Base-by-base conservation (phyloP, 768 basidiomycete species). In the Hydnomerulius pinastri region DNA sequence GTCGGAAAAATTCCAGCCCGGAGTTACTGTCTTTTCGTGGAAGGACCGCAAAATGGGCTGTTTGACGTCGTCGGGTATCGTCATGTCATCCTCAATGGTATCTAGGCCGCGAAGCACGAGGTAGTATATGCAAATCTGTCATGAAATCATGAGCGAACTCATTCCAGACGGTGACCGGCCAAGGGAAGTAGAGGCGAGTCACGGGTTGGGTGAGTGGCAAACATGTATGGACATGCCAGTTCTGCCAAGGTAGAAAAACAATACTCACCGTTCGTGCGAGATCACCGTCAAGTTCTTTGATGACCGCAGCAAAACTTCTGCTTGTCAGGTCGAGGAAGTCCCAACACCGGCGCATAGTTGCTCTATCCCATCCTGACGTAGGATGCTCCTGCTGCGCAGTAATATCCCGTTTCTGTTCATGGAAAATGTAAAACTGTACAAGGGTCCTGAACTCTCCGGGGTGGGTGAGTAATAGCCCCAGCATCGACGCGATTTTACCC, bases 41-140 rank as follows among this genome's bases (percentile, higher is more conserved):
- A 98, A 94, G 1, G 82, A 71, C 9, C 91, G 83, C 28, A 99
- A 77, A 24, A 98, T 62, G 3, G 91, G 87, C 46, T 93, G 90
- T 66, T 99, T 99, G 59, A 86, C 68, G 15, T 82, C 73, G 68
- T 93, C 91, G 1, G 90, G 79, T 49, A 99, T 82, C 0, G 93
- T 90, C 94, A 98, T 98, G 73, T 99, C 96, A 69, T 99, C 96
- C 69, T 98, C 96, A 55, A 99, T 82, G 4, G 96, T 99, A 68
- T 99, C 96, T n/a, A 98, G 76, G 5, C 85, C 97, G 18, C 96
- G 84, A 6, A 99, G 79, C 5, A 95, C 89, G 36, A 99, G 82
- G 71, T 98, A 99, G 71, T 97, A 98, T 52, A 98, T 71, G 67
- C 90, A 93, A 56, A 98, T 86, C 96, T 97, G 55, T 13, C 40